These are phyloP conservation scores for Vickermania ingenoplastis DNA, from an alignment of 208 protist genomes.

Conservation along the genomic window DNA sequence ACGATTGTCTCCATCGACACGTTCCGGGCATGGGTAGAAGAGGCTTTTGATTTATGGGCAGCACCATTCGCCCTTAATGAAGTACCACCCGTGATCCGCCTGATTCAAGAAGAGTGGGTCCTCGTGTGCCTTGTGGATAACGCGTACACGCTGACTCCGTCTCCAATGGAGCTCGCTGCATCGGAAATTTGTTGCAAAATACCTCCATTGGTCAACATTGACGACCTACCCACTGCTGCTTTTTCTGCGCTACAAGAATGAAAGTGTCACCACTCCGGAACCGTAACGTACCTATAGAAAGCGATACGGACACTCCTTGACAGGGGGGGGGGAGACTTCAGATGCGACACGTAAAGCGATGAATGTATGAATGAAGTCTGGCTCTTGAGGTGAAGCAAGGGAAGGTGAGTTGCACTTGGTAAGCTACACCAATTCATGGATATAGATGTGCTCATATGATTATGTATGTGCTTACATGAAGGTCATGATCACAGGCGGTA, in stretches of 20 bases:
- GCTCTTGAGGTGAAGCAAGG: no score
- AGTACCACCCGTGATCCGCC: slow-evolving; percentile 22
- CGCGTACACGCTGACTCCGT: slow-evolving; percentile 20
- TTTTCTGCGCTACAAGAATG: not conserved
- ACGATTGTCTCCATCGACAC: slow-evolving; percentile 53
- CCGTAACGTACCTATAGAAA: no score
- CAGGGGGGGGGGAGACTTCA: no score
- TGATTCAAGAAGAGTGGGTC: slow-evolving; percentile 37
- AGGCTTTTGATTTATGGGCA: slow-evolving; percentile 52
- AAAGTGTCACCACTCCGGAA: not conserved
- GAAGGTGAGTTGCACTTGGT: no score
- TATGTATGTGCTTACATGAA: no score
- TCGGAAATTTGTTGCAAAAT: slow-evolving; percentile 37
- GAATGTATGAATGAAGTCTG: no score
- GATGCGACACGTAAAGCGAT: no score
- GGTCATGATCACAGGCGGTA: no score
- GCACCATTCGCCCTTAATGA: slow-evolving; percentile 21
- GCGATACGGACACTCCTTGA: no score
- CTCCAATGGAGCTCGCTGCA: slow-evolving; percentile 23
- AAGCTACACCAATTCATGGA: no score
- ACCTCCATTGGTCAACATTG: slow-evolving; percentile 18
- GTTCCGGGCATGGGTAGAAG: slow-evolving; percentile 40
- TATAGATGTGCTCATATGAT: no score
- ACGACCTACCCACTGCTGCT: not conserved
- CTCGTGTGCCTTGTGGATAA: slow-evolving; percentile 52